These are phyloP conservation scores for Saxophila tyrrhenica DNA, from an alignment of 495 filamentous ascomycete species.

Conservation along the genomic window DNA sequence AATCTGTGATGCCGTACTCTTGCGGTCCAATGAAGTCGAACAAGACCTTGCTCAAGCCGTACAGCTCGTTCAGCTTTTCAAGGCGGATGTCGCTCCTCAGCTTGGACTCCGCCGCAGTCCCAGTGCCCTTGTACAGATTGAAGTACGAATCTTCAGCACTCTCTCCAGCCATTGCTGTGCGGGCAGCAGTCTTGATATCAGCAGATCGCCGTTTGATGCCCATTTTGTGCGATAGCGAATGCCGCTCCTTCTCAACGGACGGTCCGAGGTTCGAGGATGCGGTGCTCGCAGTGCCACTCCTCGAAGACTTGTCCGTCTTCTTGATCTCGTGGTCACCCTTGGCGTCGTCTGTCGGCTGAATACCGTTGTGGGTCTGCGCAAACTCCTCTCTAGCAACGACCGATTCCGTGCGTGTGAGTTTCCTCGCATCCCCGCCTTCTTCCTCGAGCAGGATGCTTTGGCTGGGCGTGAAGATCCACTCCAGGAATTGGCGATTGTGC, in stretches of 20 bases:
- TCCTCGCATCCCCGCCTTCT: slow-evolving; percentile 1
- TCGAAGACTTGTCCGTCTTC: not conserved
- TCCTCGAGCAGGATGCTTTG: slow-evolving; percentile 56
- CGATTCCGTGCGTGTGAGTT: slow-evolving; percentile 7
- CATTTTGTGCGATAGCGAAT: slow-evolving; percentile 29
- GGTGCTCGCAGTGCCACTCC: slow-evolving; percentile 4
- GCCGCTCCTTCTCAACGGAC: slow-evolving; percentile 14
- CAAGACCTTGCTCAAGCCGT: slow-evolving; percentile 81
- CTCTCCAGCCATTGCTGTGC: slow-evolving; percentile 2
- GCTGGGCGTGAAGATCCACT: slow-evolving; percentile 90
- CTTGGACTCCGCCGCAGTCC: slow-evolving; percentile 46
- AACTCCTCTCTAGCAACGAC: slow-evolving; percentile 11
- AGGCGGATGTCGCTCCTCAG: slow-evolving; percentile 76
- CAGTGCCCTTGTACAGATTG: slow-evolving; percentile 68
- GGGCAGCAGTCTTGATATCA: slow-evolving; percentile 7
- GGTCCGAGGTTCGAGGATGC: slow-evolving; percentile 2
- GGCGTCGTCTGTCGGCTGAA: not conserved
- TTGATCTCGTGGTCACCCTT: not conserved
- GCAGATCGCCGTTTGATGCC: slow-evolving; percentile 31
- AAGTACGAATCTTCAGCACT: slow-evolving; percentile 55
- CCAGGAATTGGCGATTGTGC: slow-evolving; percentile 92
- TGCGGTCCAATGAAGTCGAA: slow-evolving; percentile 98
- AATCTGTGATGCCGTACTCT: slow-evolving; percentile 89
- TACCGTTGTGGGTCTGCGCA: slow-evolving; percentile 5
- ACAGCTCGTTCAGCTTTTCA: slow-evolving; percentile 80